Evolutionary conservation across 176 grass and related monocot genomes (phyloP).

Genomic region (Puya raimondii): DNA sequence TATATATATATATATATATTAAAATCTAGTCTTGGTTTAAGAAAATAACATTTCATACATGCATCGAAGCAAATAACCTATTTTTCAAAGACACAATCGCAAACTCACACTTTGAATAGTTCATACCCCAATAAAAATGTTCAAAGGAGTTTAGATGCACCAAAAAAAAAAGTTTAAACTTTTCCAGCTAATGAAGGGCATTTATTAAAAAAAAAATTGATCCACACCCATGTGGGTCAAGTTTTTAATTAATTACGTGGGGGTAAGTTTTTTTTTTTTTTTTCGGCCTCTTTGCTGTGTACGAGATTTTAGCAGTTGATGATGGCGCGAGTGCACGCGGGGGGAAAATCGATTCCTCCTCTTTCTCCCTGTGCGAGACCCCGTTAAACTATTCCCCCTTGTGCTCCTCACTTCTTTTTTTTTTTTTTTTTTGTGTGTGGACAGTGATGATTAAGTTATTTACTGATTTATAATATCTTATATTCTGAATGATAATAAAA

Average conservation of each 20-base stretch:
- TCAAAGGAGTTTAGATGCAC: neutral
- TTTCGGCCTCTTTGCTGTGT: conserved; percentile 4
- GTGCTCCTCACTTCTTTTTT: conserved; percentile 19
- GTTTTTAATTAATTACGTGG: conserved; percentile 25
- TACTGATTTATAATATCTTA: conserved; percentile 17
- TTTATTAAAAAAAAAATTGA: neutral
- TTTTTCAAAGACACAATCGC: too few species aligned
- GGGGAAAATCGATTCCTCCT: conserved; percentile 7
- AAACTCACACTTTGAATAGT: too few species aligned
- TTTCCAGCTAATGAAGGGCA: conserved; percentile 17
- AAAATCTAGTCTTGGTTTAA: too few species aligned
- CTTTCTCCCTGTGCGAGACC: neutral
- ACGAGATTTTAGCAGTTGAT: conserved; percentile 29
- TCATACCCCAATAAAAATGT: neutral
- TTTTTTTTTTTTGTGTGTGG: conserved; percentile 8
- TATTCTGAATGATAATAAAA: neutral
- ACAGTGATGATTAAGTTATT: too few species aligned
- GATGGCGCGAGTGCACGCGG: conserved; percentile 50
- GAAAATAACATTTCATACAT: too few species aligned
- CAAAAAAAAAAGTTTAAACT: neutral
- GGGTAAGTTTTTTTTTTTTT: conserved; percentile 1
- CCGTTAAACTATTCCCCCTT: conserved; percentile 30
- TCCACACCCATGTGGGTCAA: conserved; percentile 27
- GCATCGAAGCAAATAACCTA: too few species aligned
- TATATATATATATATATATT: neutral